Percentiles rank a stretch among this genome's conserved stretches.
Evolutionary conservation across 2,329 filamentous ascomycete species (phyloP).

Genomic region (Hypoxylon sp.): DNA sequence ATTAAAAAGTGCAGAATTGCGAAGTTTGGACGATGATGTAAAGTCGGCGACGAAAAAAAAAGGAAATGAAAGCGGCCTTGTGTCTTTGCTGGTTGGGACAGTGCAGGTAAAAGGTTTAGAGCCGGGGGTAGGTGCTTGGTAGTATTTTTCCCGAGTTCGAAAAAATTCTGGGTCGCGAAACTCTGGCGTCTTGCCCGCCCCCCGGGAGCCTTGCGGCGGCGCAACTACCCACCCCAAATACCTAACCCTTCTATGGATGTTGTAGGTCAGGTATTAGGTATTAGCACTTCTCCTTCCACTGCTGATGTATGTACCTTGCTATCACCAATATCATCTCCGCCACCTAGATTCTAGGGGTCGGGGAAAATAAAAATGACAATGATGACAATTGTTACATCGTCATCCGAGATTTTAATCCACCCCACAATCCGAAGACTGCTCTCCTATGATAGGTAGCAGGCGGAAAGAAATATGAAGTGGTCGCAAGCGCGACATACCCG

Average conservation of each 20-base stretch:
- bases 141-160: conserved; percentile 23
- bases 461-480: conserved; percentile 5
- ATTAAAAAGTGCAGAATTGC: conserved; percentile 11
- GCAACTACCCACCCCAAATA: conserved; percentile 19
- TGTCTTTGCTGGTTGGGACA: conserved; percentile 19
- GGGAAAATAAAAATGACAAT: conserved; percentile 7
- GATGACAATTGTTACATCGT: conserved; percentile 1
- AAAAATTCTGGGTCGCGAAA: conserved; percentile 47
- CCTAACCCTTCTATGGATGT: not conserved
- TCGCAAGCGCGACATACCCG: conserved; percentile 29
- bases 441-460: conserved; percentile 5
- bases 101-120: conserved; percentile 15
- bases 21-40: conserved; percentile 23
- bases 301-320: conserved; percentile 7
- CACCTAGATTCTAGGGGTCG: conserved; percentile 6
- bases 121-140: conserved; percentile 30
- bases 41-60: conserved; percentile 13
- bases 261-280: conserved; percentile 1
- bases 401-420: conserved; percentile 17
- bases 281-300: conserved; percentile 23
- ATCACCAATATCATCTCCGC: conserved; percentile 35
- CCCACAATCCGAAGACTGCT: conserved; percentile 13
- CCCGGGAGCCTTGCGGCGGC: conserved; percentile 38
- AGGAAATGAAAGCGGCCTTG: conserved; percentile 15
- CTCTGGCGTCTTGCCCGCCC: conserved; percentile 37